Evolutionary conservation across 805 yeast species (phyloP).

Genomic region (Candida montana): DNA sequence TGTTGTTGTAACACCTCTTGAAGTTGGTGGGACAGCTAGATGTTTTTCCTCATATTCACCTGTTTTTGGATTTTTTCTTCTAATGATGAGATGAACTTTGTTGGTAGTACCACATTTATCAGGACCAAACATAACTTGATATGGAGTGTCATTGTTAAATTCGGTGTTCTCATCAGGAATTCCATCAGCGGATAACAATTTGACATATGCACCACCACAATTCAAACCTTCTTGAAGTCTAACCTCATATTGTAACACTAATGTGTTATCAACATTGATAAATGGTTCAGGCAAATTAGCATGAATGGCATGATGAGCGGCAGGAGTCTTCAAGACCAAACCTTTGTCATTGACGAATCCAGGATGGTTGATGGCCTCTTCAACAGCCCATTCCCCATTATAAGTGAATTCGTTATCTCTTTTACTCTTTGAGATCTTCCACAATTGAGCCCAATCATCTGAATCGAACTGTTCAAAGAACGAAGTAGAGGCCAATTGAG

Average conservation of each 20-base stretch:
- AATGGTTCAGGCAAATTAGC: conserved; percentile 52
- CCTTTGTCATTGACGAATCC: conserved; percentile 68
- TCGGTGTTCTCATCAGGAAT: conserved; percentile 32
- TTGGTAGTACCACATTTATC: conserved; percentile 82
- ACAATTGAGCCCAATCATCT: conserved; percentile 33
- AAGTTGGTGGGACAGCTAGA: conserved; percentile 52
- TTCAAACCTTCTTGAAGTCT: conserved; percentile 71
- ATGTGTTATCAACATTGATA: conserved; percentile 53
- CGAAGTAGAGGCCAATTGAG: conserved; percentile 35
- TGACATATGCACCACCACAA: conserved; percentile 90
- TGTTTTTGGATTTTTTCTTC: conserved; percentile 48
- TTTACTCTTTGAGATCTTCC: conserved; percentile 58
- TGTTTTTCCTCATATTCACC: conserved; percentile 66
- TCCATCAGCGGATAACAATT: conserved; percentile 50
- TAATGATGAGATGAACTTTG: conserved; percentile 72
- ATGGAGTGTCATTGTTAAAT: conserved; percentile 64
- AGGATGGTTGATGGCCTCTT: conserved; percentile 51
- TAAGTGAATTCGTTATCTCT: conserved; percentile 53
- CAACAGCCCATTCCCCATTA: conserved; percentile 72
- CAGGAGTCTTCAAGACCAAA: conserved; percentile 66
- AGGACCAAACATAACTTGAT: conserved; percentile 91
- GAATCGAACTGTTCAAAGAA: conserved; percentile 63
- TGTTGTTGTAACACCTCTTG: conserved; percentile 49
- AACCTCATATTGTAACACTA: conserved; percentile 87
- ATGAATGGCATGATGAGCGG: conserved; percentile 80